A percentile compares a stretch with the other conserved stretches of the same genome.
Evolutionary conservation across 208 protist species (phyloP).

Genomic region (Trypanosomatidae sp.): DNA sequence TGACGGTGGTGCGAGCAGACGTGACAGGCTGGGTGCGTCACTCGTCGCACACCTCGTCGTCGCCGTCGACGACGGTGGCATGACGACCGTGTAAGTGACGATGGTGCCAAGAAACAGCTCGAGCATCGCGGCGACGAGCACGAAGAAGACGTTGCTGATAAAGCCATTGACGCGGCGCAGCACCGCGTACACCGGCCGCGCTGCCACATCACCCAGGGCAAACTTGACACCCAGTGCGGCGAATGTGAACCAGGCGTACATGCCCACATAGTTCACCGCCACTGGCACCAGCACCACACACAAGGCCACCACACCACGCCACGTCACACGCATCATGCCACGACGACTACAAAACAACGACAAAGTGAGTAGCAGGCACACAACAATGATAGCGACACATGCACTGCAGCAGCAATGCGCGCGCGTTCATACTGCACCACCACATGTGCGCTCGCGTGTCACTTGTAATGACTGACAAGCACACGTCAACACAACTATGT

Average conservation of each 20-base stretch:
- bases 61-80: slow-evolving; percentile 10
- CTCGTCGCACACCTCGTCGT: slow-evolving; percentile 1
- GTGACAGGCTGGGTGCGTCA: slow-evolving; percentile 7
- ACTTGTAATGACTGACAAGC: no score
- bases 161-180: slow-evolving; percentile 14
- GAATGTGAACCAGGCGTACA: slow-evolving; percentile 8
- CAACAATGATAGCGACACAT: background rate
- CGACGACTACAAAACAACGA: background rate
- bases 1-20: slow-evolving; percentile 18
- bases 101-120: slow-evolving; percentile 35
- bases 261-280: no score
- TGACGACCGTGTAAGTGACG: slow-evolving; percentile 51
- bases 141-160: slow-evolving; percentile 24
- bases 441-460: no score
- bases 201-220: slow-evolving; percentile 8
- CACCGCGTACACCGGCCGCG: slow-evolving; percentile 4
- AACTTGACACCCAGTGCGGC: slow-evolving; percentile 13
- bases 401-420: no score
- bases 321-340: slow-evolving; percentile 18
- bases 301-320: slow-evolving; percentile 14
- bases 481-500: no score
- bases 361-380: background rate
- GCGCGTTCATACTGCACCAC: no score
- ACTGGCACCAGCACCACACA: slow-evolving; percentile 5
- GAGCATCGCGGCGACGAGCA: slow-evolving; percentile 19